Conservation (phyloP, 2,329 filamentous ascomycete genomes). For the Nannizziopsis arthrosporioides region DNA sequence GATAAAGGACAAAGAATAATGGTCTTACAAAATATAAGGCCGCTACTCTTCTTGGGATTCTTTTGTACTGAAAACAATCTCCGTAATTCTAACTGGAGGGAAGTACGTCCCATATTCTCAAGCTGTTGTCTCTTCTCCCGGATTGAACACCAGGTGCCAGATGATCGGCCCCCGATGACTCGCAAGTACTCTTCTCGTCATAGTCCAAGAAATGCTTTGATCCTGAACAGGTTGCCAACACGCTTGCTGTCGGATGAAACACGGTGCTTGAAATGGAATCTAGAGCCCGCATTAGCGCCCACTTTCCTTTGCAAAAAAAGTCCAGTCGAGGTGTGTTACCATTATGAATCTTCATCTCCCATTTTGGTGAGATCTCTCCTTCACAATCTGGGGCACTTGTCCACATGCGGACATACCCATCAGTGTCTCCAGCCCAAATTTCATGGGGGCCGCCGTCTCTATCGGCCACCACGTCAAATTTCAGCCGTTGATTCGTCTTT, state of each 20-base stretch:
- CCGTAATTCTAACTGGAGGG: background rate
- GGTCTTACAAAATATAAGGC: too few relatives aligned
- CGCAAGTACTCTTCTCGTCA: constrained; percentile 12
- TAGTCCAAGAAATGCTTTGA: constrained; percentile 24
- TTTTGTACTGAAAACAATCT: too few relatives aligned
- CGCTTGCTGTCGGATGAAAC: constrained; percentile 37
- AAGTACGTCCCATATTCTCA: constrained; percentile 31
- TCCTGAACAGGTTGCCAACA: constrained; percentile 42
- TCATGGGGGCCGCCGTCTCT: constrained; percentile 35
- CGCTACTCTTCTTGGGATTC: too few relatives aligned
- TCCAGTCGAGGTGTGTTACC: constrained; percentile 23
- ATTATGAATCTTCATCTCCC: constrained; percentile 36
- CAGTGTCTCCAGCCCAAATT: constrained; percentile 48
- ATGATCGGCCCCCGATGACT: background rate
- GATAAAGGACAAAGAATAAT: too few relatives aligned
- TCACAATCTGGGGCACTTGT: constrained; percentile 32
- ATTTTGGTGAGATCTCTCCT: constrained; percentile 34
- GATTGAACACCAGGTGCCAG: background rate
- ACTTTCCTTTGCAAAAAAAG: background rate
- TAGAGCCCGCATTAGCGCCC: constrained; percentile 18
- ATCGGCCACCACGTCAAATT: constrained; percentile 40
- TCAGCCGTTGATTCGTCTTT: constrained; percentile 45
- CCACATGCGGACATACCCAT: constrained; percentile 45
- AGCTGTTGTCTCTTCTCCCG: constrained; percentile 23
- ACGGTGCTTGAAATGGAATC: constrained; percentile 37